Conservation (phyloP, 2,329 filamentous ascomycete species). For the Plectosphaerella cucumerina region DNA sequence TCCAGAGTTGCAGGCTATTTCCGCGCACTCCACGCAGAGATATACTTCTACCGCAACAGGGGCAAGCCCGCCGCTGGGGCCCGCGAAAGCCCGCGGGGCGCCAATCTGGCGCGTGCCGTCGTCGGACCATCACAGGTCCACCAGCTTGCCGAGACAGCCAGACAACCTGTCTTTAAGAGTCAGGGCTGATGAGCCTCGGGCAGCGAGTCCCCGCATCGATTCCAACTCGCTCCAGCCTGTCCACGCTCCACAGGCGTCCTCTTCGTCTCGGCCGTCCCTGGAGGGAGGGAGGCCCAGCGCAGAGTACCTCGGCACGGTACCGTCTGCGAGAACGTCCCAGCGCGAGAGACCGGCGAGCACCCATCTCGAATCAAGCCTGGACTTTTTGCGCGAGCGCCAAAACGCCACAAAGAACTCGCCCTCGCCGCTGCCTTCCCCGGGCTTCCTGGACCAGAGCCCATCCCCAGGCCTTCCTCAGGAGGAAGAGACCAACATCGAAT, state of each 20-base stretch:
- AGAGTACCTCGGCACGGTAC: slow-evolving; percentile 52
- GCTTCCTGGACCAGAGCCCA: slow-evolving; percentile 29
- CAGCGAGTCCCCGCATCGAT: slow-evolving; percentile 13
- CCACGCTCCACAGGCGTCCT: slow-evolving; percentile 30
- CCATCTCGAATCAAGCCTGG: slow-evolving; percentile 76
- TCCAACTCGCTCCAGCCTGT: slow-evolving; percentile 19
- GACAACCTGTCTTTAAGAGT: slow-evolving; percentile 16
- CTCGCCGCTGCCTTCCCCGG: slow-evolving; percentile 28
- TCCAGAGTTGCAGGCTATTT: slow-evolving; percentile 56
- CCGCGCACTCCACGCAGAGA: slow-evolving; percentile 36
- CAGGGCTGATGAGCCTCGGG: slow-evolving; percentile 19
- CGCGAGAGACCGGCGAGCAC: slow-evolving; percentile 75
- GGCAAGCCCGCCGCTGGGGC: slow-evolving; percentile 55
- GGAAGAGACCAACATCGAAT: slow-evolving; percentile 66
- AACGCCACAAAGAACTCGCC: background rate
- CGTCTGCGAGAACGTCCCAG: slow-evolving; percentile 38
- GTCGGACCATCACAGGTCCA: slow-evolving; percentile 18
- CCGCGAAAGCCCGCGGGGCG: slow-evolving; percentile 41
- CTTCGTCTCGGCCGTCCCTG: slow-evolving; percentile 62
- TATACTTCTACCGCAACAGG: slow-evolving; percentile 69
- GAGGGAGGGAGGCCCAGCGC: slow-evolving; percentile 64
- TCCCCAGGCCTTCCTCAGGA: slow-evolving; percentile 38
- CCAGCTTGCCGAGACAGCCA: slow-evolving; percentile 20
- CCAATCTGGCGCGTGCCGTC: slow-evolving; percentile 14
- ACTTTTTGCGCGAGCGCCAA: slow-evolving; percentile 77